Base-by-base conservation (phyloP, 768 basidiomycete genomes). In the Nidularia sp. region DNA sequence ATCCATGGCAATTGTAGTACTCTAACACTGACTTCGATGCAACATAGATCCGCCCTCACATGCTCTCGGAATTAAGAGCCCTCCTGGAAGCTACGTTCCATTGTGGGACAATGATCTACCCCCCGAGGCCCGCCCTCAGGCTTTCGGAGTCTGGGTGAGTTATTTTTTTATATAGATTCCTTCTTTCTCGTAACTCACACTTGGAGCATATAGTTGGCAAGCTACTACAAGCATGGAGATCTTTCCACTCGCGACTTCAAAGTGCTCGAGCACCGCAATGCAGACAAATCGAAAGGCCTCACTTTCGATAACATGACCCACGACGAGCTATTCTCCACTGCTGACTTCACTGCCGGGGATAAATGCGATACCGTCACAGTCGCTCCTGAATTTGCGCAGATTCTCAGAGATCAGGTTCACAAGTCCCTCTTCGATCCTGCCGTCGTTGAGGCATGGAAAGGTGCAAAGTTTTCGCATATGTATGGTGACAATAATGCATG, bases 81-180 rank as follows among this genome's bases (percentile, higher is more conserved):
- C 8, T 52, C 52, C 60, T 3, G 57, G 53, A 34, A 49, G 52
- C 25, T 57, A 61, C 39, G 49, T 62, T 15, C 63, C 65, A 3
- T 58, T 66, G 5, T 62, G 54, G 47, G 66, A 66, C 41, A 58
- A 61, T 18, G 45, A 29, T 1, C 53, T 67, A 9, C 10, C 57
- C 1, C 49, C 56, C 0, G 62, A 62, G 25, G 50, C 54, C 6
- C 56, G 60, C 7, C 52, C 49, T 9, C 41, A 33, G 18, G 59
- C 53, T 0, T 65, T 69, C 29, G 57, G 34, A 1, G 45, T 57
- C 31, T 68, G 65, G 65, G 47, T 66, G 22, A 8, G 22, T 45
- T 25, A 6, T 9, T 18, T 10, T 45, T 45, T 18, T 45, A 39
- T 39, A 7, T 7, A 39, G n/a, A 7, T 39, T 39, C 6, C 44